phyloP scores from a whole-genome alignment of 2,329 filamentous ascomycete species.

The Verticillium nubilum region DNA sequence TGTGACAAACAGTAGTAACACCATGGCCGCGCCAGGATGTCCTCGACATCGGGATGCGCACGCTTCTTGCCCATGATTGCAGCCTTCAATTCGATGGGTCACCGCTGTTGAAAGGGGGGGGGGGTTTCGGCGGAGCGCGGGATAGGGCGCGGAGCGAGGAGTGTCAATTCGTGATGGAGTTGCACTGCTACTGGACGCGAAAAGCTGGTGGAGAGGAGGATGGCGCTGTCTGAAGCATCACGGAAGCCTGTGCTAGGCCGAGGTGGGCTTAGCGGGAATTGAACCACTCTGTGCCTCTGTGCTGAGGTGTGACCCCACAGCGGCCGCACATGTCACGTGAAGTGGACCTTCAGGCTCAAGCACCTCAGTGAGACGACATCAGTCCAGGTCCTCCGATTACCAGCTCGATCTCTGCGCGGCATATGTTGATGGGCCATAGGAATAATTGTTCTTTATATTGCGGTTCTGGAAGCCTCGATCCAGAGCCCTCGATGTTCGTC shows the following conservation, averaged over 20 bases:
- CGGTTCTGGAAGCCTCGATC: too few species aligned
- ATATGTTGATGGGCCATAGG: too few species aligned
- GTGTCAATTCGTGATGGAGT: background rate
- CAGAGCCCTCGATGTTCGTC: too few species aligned
- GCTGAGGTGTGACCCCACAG: too few species aligned
- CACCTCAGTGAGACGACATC: too few species aligned
- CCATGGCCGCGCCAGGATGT: conserved; percentile 83
- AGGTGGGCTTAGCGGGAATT: background rate
- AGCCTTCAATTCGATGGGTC: background rate
- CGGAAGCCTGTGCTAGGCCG: background rate
- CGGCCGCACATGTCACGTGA: too few species aligned
- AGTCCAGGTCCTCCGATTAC: too few species aligned
- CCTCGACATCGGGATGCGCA: conserved; percentile 78
- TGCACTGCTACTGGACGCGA: background rate
- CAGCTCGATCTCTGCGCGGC: too few species aligned
- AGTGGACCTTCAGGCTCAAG: too few species aligned
- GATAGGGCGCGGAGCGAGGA: background rate
- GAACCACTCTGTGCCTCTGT: too few species aligned
- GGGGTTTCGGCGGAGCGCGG: background rate
- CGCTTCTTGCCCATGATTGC: conserved; percentile 76
- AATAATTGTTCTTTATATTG: too few species aligned
- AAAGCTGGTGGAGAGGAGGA: background rate
- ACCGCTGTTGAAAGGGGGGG: conserved; percentile 17
- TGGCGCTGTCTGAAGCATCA: background rate
- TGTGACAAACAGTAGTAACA: conserved; percentile 81